Conservation (phyloP, 257 asterid species). For the Striga asiatica region DNA sequence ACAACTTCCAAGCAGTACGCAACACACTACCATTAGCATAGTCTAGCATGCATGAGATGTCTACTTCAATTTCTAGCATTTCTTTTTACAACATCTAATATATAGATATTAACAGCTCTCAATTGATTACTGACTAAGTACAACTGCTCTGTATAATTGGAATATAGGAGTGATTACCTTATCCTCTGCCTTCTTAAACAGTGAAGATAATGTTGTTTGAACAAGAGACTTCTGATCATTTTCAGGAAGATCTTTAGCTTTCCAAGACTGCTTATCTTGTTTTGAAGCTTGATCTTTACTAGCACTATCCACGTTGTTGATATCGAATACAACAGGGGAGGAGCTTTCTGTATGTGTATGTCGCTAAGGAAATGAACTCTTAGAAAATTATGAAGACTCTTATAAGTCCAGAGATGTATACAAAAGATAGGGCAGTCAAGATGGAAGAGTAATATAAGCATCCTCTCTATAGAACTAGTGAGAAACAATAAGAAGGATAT, state of each 20-base stretch:
- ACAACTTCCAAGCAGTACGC: neutral
- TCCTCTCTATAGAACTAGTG: neutral
- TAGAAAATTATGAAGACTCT: slow-evolving; percentile 12
- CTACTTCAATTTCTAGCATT: slow-evolving; percentile 6
- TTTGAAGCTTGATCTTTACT: slow-evolving; percentile 25
- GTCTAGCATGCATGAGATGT: neutral
- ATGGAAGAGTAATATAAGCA: slow-evolving; percentile 3
- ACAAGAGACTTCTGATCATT: slow-evolving; percentile 41
- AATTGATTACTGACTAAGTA: neutral
- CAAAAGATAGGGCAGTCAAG: neutral
- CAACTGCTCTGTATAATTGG: neutral
- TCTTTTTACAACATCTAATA: neutral
- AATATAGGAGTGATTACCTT: slow-evolving; percentile 35
- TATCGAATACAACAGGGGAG: slow-evolving; percentile 25
- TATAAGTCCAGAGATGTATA: slow-evolving; percentile 5
- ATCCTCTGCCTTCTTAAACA: slow-evolving; percentile 73
- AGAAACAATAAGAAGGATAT: slow-evolving; percentile 28
- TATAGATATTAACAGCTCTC: slow-evolving; percentile 2
- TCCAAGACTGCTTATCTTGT: slow-evolving; percentile 24
- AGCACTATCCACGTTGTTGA: slow-evolving; percentile 26
- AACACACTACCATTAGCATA: slow-evolving; percentile 3
- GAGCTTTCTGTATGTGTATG: slow-evolving; percentile 30
- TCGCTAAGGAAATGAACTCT: slow-evolving; percentile 31
- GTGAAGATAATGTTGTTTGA: slow-evolving; percentile 63
- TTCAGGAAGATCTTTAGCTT: slow-evolving; percentile 28